phyloP scores from a whole-genome alignment of 202 grass and related monocot species.

The Bolboschoenoplectus hybrid region DNA sequence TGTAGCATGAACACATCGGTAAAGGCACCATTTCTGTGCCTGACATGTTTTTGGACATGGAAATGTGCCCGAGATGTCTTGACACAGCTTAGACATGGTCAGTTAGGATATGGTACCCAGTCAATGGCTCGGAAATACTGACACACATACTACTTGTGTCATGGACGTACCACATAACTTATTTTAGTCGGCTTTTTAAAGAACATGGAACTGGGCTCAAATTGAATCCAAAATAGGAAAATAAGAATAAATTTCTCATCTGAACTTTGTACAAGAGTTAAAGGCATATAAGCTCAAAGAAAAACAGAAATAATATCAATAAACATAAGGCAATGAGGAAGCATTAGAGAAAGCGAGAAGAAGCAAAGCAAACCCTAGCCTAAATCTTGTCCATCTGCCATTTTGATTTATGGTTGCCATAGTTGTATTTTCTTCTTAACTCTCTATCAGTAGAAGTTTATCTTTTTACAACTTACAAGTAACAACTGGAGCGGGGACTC shows the following conservation, averaged over 20 bases:
- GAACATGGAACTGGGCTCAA: background rate
- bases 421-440: background rate
- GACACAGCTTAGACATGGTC: background rate
- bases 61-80: background rate
- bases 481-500: background rate
- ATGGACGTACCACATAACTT: background rate
- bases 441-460: background rate
- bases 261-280: background rate
- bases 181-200: background rate
- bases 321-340: background rate
- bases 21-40: background rate
- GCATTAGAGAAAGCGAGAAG: background rate
- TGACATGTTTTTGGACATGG: background rate
- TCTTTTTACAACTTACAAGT: background rate
- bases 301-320: background rate
- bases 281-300: background rate
- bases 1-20: background rate
- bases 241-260: conserved; percentile 1
- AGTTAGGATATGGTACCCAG: background rate
- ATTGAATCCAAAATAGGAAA: background rate
- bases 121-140: background rate
- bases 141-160: background rate
- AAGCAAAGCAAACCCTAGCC: background rate
- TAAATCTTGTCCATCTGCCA: background rate
- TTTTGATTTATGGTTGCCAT: background rate